These are phyloP conservation scores for Fusarium subtropicale DNA, from an alignment of 2,329 filamentous ascomycete species.

Conservation along the genomic window DNA sequence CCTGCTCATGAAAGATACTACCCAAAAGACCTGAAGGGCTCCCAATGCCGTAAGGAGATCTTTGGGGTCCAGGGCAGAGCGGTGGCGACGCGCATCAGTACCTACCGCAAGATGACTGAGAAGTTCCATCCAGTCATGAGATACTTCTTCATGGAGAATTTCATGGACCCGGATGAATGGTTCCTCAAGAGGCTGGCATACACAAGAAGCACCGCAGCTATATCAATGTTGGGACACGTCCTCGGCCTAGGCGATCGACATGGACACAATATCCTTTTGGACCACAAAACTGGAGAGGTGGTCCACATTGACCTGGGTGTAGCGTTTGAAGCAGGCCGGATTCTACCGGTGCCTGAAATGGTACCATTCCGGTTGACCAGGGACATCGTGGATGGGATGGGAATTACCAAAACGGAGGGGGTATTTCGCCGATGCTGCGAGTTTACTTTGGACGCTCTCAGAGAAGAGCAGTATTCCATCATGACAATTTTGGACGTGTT, in stretches of 20 bases:
- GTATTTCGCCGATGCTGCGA: conserved; percentile 98
- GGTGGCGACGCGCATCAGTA: conserved; percentile 76
- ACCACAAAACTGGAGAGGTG: conserved; percentile 88
- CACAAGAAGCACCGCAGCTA: conserved; percentile 90
- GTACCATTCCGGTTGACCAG: conserved; percentile 95
- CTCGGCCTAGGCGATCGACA: conserved; percentile 94
- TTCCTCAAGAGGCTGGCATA: conserved; percentile 90
- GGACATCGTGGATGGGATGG: conserved; percentile 97
- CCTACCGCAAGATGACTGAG: conserved; percentile 82
- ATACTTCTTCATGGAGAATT: conserved; percentile 97
- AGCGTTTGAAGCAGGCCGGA: conserved; percentile 94
- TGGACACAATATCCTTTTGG: conserved; percentile 95
- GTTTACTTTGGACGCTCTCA: conserved; percentile 92
- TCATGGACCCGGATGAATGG: conserved; percentile 95
- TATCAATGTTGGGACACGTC: conserved; percentile 94
- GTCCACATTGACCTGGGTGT: conserved; percentile 98
- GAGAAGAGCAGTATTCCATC: conserved; percentile 96
- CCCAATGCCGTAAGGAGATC: conserved; percentile 83
- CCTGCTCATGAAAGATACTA: conserved; percentile 90
- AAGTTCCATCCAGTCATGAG: conserved; percentile 93
- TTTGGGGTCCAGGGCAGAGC: conserved; percentile 76
- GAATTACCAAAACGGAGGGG: conserved; percentile 92
- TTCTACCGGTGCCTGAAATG: conserved; percentile 94
- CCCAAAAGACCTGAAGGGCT: conserved; percentile 83
- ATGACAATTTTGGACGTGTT: conserved; percentile 98